Evolutionary conservation across 225 moss, liverwort and hornwort species (phyloP), one percentile per base, ranked within the genome.

Genomic region (Pseudisothecium myosuroides): DNA sequence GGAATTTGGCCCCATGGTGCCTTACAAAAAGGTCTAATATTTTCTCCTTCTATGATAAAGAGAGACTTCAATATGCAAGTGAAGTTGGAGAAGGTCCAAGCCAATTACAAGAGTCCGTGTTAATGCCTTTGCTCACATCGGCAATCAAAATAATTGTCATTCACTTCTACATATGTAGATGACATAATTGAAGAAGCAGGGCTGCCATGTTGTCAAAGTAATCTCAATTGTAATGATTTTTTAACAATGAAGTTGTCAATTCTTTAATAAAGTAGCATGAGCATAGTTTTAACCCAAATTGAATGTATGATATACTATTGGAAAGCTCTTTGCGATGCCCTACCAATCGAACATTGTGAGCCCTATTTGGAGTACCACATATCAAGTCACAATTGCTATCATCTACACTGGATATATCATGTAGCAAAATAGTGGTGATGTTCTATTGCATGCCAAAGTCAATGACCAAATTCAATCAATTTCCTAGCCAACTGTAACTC

Each of bases 371-470:
- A 76, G 1, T 9, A 36, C 2, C 0, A 9, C 2, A 36, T 54
- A 54, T 36, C 22, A 52, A 52, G 3, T 52, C 0, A 0, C 36
- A 54, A 23, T 54, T 23, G 8, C 3, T 1, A 34, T 76, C 36
- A 34, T 32, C 3, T 13, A 13, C 8, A 34, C 1, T 22, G 0
- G 1, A 12, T 5, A 9, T 3, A 5, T 2, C 0, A 24, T 1
- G 24, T 37, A 0, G 0, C 4, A 55, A 37, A 37, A 55, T 55
- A 77, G 23, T 4, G 2, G 14, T 14, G 15, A 54, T 55, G 4
- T 55, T 15, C 6, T 15, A 37, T 54, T 54, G 2, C 15, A 15
- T 6, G 36, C 36, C 14, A 52, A 36, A 34, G 22, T 5, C 9
- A 14, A 52, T 22, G 22, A 52, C 5, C 8, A 52, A 36, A 36